A percentile compares a stretch with the other conserved stretches of the same genome.
Conservation (phyloP, 164 flowering plant genomes). For the grape (Vitis vinifera) region ASM3070453v1 NC_081808.1:1588501-1589000, state of each 20-base stretch:
- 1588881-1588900: slow-evolving; percentile 84
- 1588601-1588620: slow-evolving; percentile 85
- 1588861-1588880: neutral
- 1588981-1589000: neutral
- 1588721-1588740: slow-evolving; percentile 51
- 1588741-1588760: slow-evolving; percentile 70
- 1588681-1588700: neutral
- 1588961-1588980: neutral
- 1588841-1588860: slow-evolving; percentile 8
- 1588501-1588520: neutral
- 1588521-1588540: neutral
- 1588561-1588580: slow-evolving; percentile 56
- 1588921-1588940: slow-evolving; percentile 90
- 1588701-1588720: neutral
- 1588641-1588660: slow-evolving; percentile 63
- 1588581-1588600: slow-evolving; percentile 64
- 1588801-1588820: slow-evolving; percentile 67
- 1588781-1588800: slow-evolving; percentile 95
- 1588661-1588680: slow-evolving; percentile 8
- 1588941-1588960: slow-evolving; percentile 90
- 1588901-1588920: slow-evolving; percentile 63
- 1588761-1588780: slow-evolving; percentile 81
- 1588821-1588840: neutral
- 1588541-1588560: neutral
- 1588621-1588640: slow-evolving; percentile 88